Conservation (phyloP, 352 stramenopile species). For the Plasmopara muralis region DNA sequence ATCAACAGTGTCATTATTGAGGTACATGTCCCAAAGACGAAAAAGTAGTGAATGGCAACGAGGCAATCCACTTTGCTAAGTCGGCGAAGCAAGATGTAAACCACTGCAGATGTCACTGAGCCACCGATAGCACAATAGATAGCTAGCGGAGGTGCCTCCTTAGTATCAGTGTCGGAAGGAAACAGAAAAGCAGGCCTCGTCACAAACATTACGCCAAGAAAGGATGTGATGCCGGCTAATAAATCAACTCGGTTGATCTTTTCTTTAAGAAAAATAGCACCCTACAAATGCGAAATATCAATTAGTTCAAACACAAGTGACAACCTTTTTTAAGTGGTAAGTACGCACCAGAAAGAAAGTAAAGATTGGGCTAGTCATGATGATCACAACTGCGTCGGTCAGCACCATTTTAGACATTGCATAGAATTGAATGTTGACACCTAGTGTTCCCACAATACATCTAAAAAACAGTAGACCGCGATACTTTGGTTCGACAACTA, state of each 20-base stretch:
- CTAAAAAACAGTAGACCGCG: no score
- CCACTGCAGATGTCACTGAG: conserved; percentile 26
- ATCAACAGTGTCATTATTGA: no score
- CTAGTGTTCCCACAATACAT: conserved; percentile 40
- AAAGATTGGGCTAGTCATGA: conserved; percentile 39
- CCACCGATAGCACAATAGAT: conserved; percentile 30
- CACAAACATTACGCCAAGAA: conserved; percentile 4
- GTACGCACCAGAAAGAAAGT: conserved; percentile 47
- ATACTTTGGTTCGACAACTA: no score
- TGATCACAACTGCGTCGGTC: conserved; percentile 54
- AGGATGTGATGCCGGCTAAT: no score
- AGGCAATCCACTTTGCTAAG: conserved; percentile 28
- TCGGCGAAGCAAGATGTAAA: conserved; percentile 34
- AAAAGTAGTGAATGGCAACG: conserved; percentile 41
- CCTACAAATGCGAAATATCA: no score
- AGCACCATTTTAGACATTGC: conserved; percentile 67
- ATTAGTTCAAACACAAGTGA: no score
- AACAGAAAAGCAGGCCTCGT: conserved; percentile 48
- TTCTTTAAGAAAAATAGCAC: no score
- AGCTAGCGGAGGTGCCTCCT: conserved; percentile 16
- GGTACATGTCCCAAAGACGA: conserved; percentile 23
- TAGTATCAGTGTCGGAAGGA: conserved; percentile 13
- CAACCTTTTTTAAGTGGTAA: no score
- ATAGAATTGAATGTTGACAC: conserved; percentile 51
- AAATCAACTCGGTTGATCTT: no score